A percentile compares a stretch with the other conserved stretches of the same genome.
These are phyloP conservation scores for Zygotorulaspora sp. DNA, from an alignment of 805 yeast species.

Conservation along the genomic window DNA sequence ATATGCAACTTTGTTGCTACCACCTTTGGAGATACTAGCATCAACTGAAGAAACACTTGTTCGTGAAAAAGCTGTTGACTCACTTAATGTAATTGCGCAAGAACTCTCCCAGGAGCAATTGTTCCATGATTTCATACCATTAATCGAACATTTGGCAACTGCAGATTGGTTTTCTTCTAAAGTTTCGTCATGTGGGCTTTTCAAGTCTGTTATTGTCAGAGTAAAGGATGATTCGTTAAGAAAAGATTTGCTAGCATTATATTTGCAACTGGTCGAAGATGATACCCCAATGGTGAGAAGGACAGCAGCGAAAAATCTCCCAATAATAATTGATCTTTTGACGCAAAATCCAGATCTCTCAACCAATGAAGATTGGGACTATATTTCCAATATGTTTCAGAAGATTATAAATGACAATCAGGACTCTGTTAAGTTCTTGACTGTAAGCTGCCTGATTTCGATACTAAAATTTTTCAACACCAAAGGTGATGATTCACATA, in stretches of 20 bases:
- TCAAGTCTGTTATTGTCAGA: slow-evolving; percentile 59
- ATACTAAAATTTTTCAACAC: slow-evolving; percentile 65
- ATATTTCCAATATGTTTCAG: slow-evolving; percentile 77
- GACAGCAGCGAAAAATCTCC: slow-evolving; percentile 84
- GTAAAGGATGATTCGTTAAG: slow-evolving; percentile 50
- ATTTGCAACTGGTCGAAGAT: slow-evolving; percentile 69
- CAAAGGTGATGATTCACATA: slow-evolving; percentile 53
- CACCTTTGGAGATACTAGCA: slow-evolving; percentile 75
- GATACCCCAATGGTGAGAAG: slow-evolving; percentile 98
- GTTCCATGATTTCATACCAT: slow-evolving; percentile 61
- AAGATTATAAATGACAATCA: slow-evolving; percentile 77
- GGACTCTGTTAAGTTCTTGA: slow-evolving; percentile 87
- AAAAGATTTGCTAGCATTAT: slow-evolving; percentile 59
- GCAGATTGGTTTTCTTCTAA: slow-evolving; percentile 94
- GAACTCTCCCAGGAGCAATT: slow-evolving; percentile 62
- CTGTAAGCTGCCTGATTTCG: slow-evolving; percentile 83
- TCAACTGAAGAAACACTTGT: slow-evolving; percentile 95
- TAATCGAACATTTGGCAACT: slow-evolving; percentile 70
- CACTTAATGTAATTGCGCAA: slow-evolving; percentile 65
- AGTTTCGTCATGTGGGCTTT: slow-evolving; percentile 88
- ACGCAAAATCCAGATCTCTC: slow-evolving; percentile 43
- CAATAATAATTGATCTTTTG: slow-evolving; percentile 61
- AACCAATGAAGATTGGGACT: slow-evolving; percentile 65
- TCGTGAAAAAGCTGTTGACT: slow-evolving; percentile 87
- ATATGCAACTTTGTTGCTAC: slow-evolving; percentile 53